A percentile compares a stretch with the other conserved stretches of the same genome.
phyloP scores from a whole-genome alignment of 495 filamentous ascomycete genomes.

The Saxophila tyrrhenica region DNA sequence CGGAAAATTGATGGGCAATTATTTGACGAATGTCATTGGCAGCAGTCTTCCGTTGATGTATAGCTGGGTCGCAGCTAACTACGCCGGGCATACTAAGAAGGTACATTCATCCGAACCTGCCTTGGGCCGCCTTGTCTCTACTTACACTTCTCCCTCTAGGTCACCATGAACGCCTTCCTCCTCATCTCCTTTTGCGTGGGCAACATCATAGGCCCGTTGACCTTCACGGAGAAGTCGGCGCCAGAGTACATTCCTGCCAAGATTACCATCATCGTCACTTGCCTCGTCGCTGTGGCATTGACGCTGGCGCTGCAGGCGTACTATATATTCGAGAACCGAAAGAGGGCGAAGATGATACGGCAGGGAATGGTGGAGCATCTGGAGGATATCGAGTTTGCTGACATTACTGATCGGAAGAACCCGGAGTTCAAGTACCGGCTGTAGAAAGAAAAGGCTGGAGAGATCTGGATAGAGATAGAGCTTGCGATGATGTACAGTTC shows the following conservation, averaged over 20 bases:
- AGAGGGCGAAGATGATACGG: background rate
- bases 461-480: too few species aligned
- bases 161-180: constrained; percentile 1
- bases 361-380: background rate
- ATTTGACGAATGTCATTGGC: constrained; percentile 4
- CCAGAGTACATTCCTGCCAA: constrained; percentile 24
- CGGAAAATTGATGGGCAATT: constrained; percentile 4
- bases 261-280: constrained; percentile 16
- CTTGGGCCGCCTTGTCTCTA: too few species aligned
- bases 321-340: background rate
- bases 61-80: constrained; percentile 10
- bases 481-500: too few species aligned
- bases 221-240: constrained; percentile 41
- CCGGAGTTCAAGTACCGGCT: background rate
- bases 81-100: constrained; percentile 14
- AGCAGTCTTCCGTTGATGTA: background rate
- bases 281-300: background rate
- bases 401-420: constrained; percentile 6
- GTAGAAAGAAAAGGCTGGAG: too few species aligned
- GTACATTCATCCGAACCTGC: too few species aligned
- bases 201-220: constrained; percentile 50
- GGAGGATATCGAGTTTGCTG: background rate
- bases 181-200: constrained; percentile 35
- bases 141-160: background rate
- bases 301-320: background rate